Conservation (phyloP, 1,284 basidiomycete species). For the Naganishia albida region DNA sequence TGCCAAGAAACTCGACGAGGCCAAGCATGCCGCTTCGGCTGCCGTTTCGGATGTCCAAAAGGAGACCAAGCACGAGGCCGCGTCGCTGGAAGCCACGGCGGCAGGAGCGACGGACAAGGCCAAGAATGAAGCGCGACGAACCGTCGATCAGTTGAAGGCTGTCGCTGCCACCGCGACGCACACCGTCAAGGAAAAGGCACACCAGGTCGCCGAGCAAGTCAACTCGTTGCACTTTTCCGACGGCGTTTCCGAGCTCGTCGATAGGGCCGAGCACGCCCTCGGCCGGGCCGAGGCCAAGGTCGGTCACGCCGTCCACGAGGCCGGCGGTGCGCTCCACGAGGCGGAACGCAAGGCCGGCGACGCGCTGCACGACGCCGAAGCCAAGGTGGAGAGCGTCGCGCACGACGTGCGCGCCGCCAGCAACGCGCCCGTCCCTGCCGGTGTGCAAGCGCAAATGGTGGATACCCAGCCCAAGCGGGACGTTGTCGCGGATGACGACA, state of each 20-base stretch:
- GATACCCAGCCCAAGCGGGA: constrained; percentile 48
- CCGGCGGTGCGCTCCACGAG: constrained; percentile 43
- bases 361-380: constrained; percentile 36
- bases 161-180: constrained; percentile 35
- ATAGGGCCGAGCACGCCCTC: constrained; percentile 35
- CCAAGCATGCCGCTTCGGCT: constrained; percentile 28
- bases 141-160: constrained; percentile 37
- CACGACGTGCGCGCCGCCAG: constrained; percentile 39
- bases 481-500: constrained; percentile 47
- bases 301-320: constrained; percentile 35
- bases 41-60: constrained; percentile 28
- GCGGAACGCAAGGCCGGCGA: constrained; percentile 41
- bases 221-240: constrained; percentile 61
- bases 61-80: constrained; percentile 47
- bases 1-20: constrained; percentile 36
- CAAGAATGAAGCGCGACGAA: constrained; percentile 44
- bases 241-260: constrained; percentile 66
- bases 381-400: constrained; percentile 37
- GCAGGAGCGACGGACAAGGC: constrained; percentile 39
- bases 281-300: constrained; percentile 27
- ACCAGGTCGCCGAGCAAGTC: constrained; percentile 49
- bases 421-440: constrained; percentile 58
- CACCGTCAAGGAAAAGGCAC: constrained; percentile 39
- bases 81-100: constrained; percentile 18
- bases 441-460: constrained; percentile 43